phyloP scores from a whole-genome alignment of 306 rosid genomes.

The Betula pendula region DNA sequence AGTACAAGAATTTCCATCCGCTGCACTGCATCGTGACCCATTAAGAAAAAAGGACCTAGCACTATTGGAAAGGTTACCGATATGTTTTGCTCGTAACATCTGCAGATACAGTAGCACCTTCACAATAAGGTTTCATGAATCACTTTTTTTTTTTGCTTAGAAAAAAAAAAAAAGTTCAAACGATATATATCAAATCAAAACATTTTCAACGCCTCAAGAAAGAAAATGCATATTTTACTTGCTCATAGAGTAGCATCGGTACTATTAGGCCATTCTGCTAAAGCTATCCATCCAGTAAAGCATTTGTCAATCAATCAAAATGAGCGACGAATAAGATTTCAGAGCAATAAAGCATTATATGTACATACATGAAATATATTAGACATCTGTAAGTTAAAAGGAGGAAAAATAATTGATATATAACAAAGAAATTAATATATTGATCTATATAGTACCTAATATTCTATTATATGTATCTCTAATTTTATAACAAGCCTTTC shows the following conservation, averaged over 20 bases:
- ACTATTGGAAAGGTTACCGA: slow-evolving; percentile 65
- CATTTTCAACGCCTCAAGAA: background rate
- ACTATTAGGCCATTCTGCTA: background rate
- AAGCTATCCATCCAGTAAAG: background rate
- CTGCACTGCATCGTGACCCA: slow-evolving; percentile 65
- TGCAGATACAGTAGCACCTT: slow-evolving; percentile 30
- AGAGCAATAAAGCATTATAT: background rate
- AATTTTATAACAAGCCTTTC: background rate
- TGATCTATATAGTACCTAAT: background rate
- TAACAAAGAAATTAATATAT: background rate
- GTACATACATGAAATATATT: background rate
- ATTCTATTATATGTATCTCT: background rate
- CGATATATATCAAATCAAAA: background rate
- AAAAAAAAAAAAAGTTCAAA: too few relatives aligned
- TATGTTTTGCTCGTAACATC: slow-evolving; percentile 85
- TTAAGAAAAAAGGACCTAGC: slow-evolving; percentile 75
- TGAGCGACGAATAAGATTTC: background rate
- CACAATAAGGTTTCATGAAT: slow-evolving; percentile 10
- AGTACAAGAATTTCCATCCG: slow-evolving; percentile 79
- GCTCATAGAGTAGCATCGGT: background rate
- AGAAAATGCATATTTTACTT: background rate
- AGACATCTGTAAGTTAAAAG: background rate
- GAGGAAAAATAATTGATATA: background rate
- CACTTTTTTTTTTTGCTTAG: too few relatives aligned
- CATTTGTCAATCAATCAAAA: background rate